phyloP scores from a whole-genome alignment of 2,329 filamentous ascomycete genomes.

The Hysterium pulicare region DNA sequence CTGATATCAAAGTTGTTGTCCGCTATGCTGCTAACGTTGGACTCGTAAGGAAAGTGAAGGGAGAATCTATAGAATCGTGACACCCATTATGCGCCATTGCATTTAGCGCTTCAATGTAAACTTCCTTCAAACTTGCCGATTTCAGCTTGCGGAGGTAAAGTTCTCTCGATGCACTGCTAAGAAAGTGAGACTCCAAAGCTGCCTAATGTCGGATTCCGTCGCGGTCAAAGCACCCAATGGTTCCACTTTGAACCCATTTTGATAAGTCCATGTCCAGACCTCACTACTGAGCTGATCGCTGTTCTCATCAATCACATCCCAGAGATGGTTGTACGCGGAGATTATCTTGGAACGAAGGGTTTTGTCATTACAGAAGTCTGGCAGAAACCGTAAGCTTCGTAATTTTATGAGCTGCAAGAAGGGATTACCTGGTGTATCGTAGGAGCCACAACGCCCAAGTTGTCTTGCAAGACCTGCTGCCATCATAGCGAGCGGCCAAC shows the following conservation, averaged over 20 bases:
- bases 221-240: constrained; percentile 52
- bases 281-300: constrained; percentile 51
- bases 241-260: constrained; percentile 47
- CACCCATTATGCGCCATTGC: too few relatives aligned
- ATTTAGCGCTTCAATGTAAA: too few relatives aligned
- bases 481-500: constrained; percentile 64
- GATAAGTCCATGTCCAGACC: constrained; percentile 62
- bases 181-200: constrained; percentile 59
- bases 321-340: constrained; percentile 57
- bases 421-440: too few relatives aligned
- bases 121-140: too few relatives aligned
- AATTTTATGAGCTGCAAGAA: not conserved
- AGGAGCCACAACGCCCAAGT: constrained; percentile 53
- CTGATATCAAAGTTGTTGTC: too few relatives aligned
- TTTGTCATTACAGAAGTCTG: constrained; percentile 51
- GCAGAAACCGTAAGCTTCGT: constrained; percentile 14
- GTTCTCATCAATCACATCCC: constrained; percentile 60
- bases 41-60: too few relatives aligned
- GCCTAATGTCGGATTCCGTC: constrained; percentile 52
- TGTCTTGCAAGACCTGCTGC: constrained; percentile 58
- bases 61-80: too few relatives aligned
- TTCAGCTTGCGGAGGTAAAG: too few relatives aligned
- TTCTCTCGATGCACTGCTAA: constrained; percentile 50
- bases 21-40: too few relatives aligned
- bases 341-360: constrained; percentile 44